Evolutionary conservation across 139 green algal species (phyloP).

Genomic region (Picochlorum sp.): DNA sequence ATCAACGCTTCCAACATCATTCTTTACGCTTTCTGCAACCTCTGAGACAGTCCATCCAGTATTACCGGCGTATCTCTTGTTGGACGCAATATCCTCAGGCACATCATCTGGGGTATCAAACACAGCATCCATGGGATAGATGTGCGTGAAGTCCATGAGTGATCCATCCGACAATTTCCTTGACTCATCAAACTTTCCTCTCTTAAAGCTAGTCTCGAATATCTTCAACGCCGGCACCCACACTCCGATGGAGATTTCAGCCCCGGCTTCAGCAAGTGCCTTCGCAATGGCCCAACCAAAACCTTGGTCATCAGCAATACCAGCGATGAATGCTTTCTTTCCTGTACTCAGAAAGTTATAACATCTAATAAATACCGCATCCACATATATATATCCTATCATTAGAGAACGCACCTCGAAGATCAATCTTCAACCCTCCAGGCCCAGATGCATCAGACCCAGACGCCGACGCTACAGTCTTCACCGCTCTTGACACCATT

Average conservation of each 20-base stretch:
- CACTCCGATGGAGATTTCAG: constrained; percentile 90
- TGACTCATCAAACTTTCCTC: constrained; percentile 93
- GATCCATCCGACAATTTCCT: constrained; percentile 80
- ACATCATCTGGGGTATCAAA: constrained; percentile 93
- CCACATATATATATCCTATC: not conserved
- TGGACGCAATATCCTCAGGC: constrained; percentile 79
- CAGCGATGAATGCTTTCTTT: constrained; percentile 97
- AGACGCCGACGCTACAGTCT: not conserved
- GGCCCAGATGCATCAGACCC: constrained; percentile 11
- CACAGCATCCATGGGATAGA: constrained; percentile 98
- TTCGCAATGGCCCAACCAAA: constrained; percentile 98
- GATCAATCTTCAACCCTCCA: constrained; percentile 44
- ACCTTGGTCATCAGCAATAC: constrained; percentile 95
- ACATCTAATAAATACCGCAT: not conserved
- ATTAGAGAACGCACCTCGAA: constrained; percentile 31
- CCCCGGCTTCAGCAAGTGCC: constrained; percentile 83
- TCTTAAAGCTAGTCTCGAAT: constrained; percentile 78
- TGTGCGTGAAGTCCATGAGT: constrained; percentile 88
- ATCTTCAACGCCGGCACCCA: constrained; percentile 98
- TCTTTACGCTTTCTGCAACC: constrained; percentile 61
- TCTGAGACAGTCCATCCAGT: constrained; percentile 83
- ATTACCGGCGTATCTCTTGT: constrained; percentile 88
- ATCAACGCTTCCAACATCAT: constrained; percentile 87
- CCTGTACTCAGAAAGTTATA: constrained; percentile 41
- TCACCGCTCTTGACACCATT: not conserved